Base-by-base conservation (phyloP, 1,139 yeast genomes). In the Protomyces inundatus region DNA sequence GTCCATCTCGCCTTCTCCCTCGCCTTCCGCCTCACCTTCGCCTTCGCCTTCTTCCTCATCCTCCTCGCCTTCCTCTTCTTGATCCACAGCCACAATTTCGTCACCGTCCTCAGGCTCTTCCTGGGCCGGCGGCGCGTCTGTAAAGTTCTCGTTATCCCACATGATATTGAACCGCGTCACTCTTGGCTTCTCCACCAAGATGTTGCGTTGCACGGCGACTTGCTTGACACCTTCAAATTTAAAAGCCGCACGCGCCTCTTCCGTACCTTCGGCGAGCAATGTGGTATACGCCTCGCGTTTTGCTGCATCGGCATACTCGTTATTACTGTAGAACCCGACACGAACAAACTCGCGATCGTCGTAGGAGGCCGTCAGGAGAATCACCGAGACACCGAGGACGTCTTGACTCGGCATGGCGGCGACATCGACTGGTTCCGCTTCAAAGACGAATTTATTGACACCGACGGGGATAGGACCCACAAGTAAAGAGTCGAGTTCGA, bases 391-490 rank as follows among this genome's bases (percentile, higher is more conserved):
- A 70, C 95, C 85, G 30, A 93, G 97, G 69, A 95, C 81, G 73
- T 93, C 98, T 68, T 90, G 86, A 5, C 97, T 96, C 0, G 99
- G 98, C 69, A 93, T 93, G 68, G 91, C 77, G 69, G 93, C 98
- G 0, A 97, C 96, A 1, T 93, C 85, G 0, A 98, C 98, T 0
- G 99, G 96, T 71, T 93, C 98, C 0, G 98, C 98, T 40, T 89
- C 85, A 74, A 93, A 88, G 16, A 91, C 81, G 71, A 93, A 95
- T 75, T 93, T 91, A 73, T 93, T 93, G 61, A 93, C 85, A 0
- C 99, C 99, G 3, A 93, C 96, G 0, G 98, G 99, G 3, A 93
- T 96, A 0, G 98, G 99, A 0, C 99, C 98, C 3, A 93, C 99
- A 34, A 95, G 79, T 55, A 95, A 85, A 1, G 97, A 90, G 73